phyloP scores from a whole-genome alignment of 768 basidiomycete genomes.

The Tylopilus vinaceipallidus region DNA sequence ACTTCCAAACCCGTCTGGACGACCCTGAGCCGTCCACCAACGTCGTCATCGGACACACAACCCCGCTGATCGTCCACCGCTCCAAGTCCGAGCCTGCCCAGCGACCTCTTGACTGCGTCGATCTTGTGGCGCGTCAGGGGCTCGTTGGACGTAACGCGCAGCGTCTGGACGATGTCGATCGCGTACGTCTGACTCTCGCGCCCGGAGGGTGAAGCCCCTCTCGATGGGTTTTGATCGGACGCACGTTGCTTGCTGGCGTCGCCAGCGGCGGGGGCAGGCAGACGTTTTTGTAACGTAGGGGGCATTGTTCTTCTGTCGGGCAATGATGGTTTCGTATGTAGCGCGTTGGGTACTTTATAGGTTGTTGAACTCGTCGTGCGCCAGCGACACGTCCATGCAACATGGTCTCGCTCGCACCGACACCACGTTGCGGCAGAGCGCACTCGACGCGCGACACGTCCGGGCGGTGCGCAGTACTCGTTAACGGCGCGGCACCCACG shows the following conservation, averaged over 20 bases:
- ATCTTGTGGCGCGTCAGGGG: slow-evolving; percentile 27
- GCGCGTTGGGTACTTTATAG: slow-evolving; percentile 23
- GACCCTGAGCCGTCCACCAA: slow-evolving; percentile 23
- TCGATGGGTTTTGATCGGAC: slow-evolving; percentile 11
- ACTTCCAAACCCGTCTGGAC: slow-evolving; percentile 27
- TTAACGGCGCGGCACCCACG: slow-evolving; percentile 26
- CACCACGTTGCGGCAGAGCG: slow-evolving; percentile 19
- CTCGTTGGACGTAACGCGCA: slow-evolving; percentile 28
- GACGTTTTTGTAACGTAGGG: slow-evolving; percentile 20
- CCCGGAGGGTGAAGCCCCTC: not conserved
- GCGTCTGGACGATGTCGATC: slow-evolving; percentile 31
- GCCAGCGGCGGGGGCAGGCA: slow-evolving; percentile 1
- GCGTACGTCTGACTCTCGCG: slow-evolving; percentile 20
- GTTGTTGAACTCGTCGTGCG: not conserved
- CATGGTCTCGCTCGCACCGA: slow-evolving; percentile 16
- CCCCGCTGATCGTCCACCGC: slow-evolving; percentile 24
- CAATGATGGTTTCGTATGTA: not conserved
- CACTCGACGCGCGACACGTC: slow-evolving; percentile 19
- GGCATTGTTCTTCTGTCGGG: slow-evolving; percentile 11
- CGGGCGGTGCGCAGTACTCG: slow-evolving; percentile 12
- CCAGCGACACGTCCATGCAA: slow-evolving; percentile 14
- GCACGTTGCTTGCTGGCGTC: not conserved
- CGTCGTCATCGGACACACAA: slow-evolving; percentile 30
- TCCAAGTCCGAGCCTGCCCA: slow-evolving; percentile 22
- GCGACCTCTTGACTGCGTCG: slow-evolving; percentile 30